Conservation (phyloP, 2,329 filamentous ascomycete species). For the Neopestalotiopsis rosae region DNA sequence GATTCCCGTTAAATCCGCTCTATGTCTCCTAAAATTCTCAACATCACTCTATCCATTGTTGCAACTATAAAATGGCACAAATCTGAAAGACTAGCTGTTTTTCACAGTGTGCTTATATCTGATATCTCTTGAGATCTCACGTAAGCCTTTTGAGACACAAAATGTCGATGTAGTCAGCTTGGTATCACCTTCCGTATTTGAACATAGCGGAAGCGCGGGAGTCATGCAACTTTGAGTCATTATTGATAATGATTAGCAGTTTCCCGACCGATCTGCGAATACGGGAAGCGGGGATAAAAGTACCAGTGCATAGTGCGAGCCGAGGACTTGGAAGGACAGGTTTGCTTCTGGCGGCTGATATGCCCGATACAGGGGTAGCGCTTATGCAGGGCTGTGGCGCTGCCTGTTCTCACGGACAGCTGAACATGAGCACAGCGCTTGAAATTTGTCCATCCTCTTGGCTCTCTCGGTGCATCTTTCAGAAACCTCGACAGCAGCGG, state of each 20-base stretch:
- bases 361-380: neutral
- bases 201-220: neutral
- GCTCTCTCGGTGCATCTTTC: neutral
- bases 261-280: no score
- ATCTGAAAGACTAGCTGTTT: no score
- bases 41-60: no score
- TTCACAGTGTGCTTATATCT: no score
- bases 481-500: neutral
- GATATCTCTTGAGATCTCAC: no score
- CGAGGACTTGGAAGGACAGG: neutral
- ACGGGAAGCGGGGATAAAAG: neutral
- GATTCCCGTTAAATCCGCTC: no score
- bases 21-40: no score
- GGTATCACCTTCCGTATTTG: neutral
- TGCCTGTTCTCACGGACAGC: neutral
- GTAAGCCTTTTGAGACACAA: no score
- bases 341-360: neutral
- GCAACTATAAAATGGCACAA: no score
- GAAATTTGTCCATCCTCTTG: neutral
- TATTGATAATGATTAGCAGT: neutral
- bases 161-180: neutral
- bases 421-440: neutral
- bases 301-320: neutral
- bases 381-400: neutral
- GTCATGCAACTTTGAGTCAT: neutral